Evolutionary conservation across 78 protist genomes (phyloP).

Genomic region (Dictyostelium discoideum): dicty_2.7 NC_007091.3:2661501-2662000

Average conservation of each 20-base stretch:
- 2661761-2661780: neutral
- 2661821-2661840: neutral
- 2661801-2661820: neutral
- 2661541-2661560: conserved; percentile 61
- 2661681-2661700: neutral
- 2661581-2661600: conserved; percentile 76
- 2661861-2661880: conserved; percentile 54
- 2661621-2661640: neutral
- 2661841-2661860: conserved; percentile 45
- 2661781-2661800: neutral
- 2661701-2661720: neutral
- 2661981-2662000: neutral
- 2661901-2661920: conserved; percentile 66
- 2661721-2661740: too few species aligned
- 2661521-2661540: conserved; percentile 53
- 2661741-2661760: neutral
- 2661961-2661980: conserved; percentile 43
- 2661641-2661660: neutral
- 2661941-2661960: conserved; percentile 21
- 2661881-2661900: conserved; percentile 69
- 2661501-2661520: too few species aligned
- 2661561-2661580: conserved; percentile 62
- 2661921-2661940: conserved; percentile 42
- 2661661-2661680: neutral
- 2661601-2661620: conserved; percentile 49